phyloP scores from a whole-genome alignment of 176 grass and related monocot genomes.

The Cymbopogon citratus region DNA sequence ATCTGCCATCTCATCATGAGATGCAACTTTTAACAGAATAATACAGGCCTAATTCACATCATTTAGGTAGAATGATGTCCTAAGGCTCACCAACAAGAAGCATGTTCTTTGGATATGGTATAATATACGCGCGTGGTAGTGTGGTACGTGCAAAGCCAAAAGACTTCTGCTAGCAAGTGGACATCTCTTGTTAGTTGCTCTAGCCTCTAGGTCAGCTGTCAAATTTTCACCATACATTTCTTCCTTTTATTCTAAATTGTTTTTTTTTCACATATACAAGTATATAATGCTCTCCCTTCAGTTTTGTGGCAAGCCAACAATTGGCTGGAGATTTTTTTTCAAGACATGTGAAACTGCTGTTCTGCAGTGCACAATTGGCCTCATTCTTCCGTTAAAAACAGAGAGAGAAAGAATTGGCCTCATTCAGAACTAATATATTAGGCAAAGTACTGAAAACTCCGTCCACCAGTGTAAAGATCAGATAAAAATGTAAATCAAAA shows the following conservation, averaged over 20 bases:
- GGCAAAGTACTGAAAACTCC: no score
- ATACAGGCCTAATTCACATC: constrained; percentile 7
- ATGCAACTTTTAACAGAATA: constrained; percentile 32
- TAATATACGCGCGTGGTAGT: constrained; percentile 2
- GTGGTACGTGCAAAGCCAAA: constrained; percentile 5
- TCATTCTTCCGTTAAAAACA: no score
- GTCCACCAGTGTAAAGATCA: no score
- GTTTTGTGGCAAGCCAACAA: background rate
- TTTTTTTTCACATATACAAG: background rate
- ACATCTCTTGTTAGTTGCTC: constrained; percentile 7
- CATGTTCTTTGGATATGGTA: constrained; percentile 25
- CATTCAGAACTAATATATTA: no score
- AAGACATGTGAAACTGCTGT: background rate
- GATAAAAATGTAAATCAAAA: no score
- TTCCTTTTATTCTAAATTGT: background rate
- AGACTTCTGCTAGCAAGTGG: background rate
- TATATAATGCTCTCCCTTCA: background rate
- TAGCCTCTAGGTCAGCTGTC: constrained; percentile 19
- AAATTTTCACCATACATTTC: background rate
- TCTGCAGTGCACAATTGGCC: background rate
- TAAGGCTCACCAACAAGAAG: background rate
- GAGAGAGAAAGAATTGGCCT: no score
- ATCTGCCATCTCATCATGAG: constrained; percentile 26
- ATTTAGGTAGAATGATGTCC: background rate
- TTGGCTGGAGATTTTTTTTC: background rate